phyloP scores from a whole-genome alignment of 2,329 filamentous ascomycete genomes.

The Curvularia lunata region DNA sequence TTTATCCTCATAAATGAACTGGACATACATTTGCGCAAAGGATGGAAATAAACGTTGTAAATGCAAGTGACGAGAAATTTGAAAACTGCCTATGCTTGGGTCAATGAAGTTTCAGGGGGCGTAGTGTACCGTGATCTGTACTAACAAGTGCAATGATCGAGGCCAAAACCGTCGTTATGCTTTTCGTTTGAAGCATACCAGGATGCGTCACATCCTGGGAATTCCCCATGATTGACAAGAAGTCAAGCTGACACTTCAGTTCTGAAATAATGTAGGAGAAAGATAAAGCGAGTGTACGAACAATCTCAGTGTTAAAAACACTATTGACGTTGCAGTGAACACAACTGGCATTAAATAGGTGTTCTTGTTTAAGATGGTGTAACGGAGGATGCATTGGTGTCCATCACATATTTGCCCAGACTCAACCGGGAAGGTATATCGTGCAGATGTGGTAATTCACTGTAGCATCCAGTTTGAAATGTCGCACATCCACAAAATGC shows the following conservation, averaged over 20 bases:
- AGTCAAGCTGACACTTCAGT: background rate
- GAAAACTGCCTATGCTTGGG: background rate
- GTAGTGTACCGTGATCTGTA: background rate
- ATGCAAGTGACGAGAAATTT: background rate
- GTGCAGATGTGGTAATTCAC: too few species aligned
- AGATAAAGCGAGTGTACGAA: background rate
- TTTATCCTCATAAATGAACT: background rate
- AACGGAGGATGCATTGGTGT: background rate
- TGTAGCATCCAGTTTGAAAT: background rate
- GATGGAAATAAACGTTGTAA: slow-evolving; percentile 10
- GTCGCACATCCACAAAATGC: too few species aligned
- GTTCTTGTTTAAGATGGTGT: background rate
- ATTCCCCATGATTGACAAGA: background rate
- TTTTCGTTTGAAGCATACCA: too few species aligned
- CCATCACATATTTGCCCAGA: background rate
- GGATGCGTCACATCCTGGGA: background rate
- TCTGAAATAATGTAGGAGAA: background rate
- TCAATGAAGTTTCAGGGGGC: background rate
- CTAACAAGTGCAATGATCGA: background rate
- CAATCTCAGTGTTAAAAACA: too few species aligned
- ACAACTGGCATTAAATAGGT: background rate
- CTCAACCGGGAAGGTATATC: background rate
- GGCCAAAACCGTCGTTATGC: background rate
- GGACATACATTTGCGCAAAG: slow-evolving; percentile 5
- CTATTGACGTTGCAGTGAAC: background rate